Evolutionary conservation across 176 grass and related monocot genomes (phyloP), one percentile per base, ranked within the genome.

Genomic region (Poa pratensis): DNA sequence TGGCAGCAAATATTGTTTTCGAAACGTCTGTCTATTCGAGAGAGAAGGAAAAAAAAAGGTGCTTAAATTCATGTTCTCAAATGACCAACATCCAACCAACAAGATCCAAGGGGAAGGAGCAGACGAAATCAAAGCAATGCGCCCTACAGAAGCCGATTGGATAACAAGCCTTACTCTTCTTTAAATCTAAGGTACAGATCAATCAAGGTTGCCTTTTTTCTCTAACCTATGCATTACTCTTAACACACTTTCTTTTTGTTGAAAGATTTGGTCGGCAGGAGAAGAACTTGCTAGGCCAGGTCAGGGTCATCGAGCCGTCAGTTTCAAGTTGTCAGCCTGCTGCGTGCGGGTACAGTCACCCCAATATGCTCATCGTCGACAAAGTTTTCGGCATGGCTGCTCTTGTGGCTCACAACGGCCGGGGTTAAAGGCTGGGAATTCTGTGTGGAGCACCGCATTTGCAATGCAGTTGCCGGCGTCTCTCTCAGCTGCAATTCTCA

Each of bases 211-310:
- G 68, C 80, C n/a, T 57, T 85, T 66, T 30, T 30, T 30, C 30
- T 30, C 30, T 46, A 9, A 46, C 43, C 79, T 40, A 15, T 12
- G 49, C 24, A 9, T 30, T 58, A 13, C 26, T 35, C 24, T 18
- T 68, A 79, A 86, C 46, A 66, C 80, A 32, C 27, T 58, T 89
- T 73, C 43, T 78, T 68, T 60, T 83, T 74, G 45, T 86, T 79
- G 77, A 61, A 82, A 89, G 50, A 51, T 85, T 69, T 85, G 69
- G 15, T 68, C 34, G 5, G 42, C 77, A 76, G 69, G 63, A 22
- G 24, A 48, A 49, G 86, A 87, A 53, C 9, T 75, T 62, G 63
- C 54, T 83, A 68, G 82, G 22, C 55, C 51, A 79, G 74, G 22
- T 12, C n/a, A 69, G 73, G 74, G 22, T 12, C n/a, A 69, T 51